These are phyloP conservation scores for Fusarium nematophilum DNA, from an alignment of 2,329 filamentous ascomycete genomes.

Conservation along the genomic window DNA sequence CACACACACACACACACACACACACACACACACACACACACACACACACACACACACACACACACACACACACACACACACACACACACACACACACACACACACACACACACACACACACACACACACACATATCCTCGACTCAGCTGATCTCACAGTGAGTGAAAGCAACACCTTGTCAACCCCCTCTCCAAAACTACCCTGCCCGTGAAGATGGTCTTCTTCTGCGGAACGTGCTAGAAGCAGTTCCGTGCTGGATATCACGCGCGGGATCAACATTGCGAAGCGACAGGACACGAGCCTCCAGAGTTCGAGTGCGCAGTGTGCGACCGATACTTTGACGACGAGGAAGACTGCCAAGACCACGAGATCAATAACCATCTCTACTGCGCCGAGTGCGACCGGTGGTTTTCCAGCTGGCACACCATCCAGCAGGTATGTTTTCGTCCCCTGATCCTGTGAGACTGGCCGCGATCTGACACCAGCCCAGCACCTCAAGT, in stretches of 20 bases:
- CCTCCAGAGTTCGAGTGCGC: slow-evolving; percentile 42
- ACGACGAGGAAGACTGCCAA: slow-evolving; percentile 1
- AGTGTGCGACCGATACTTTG: slow-evolving; percentile 36
- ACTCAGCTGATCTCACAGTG: too few species aligned
- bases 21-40: too few species aligned
- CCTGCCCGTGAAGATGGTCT: slow-evolving; percentile 12
- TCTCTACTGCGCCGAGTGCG: slow-evolving; percentile 44
- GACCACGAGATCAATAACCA: slow-evolving; percentile 46
- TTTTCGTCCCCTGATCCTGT: neutral
- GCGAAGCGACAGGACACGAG: slow-evolving; percentile 36
- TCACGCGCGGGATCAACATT: slow-evolving; percentile 42
- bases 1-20: too few species aligned
- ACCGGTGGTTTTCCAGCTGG: neutral
- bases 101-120: too few species aligned
- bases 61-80: too few species aligned
- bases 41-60: too few species aligned
- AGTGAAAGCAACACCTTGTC: too few species aligned
- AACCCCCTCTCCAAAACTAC: neutral
- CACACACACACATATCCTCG: too few species aligned
- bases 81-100: too few species aligned
- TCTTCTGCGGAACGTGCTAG: slow-evolving; percentile 42
- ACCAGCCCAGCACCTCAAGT: neutral
- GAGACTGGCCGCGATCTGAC: neutral
- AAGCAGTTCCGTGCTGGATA: slow-evolving; percentile 38
- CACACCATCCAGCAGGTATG: slow-evolving; percentile 4